Evolutionary conservation across 768 basidiomycete genomes (phyloP).

Genomic region (Suillus weaverae): DNA sequence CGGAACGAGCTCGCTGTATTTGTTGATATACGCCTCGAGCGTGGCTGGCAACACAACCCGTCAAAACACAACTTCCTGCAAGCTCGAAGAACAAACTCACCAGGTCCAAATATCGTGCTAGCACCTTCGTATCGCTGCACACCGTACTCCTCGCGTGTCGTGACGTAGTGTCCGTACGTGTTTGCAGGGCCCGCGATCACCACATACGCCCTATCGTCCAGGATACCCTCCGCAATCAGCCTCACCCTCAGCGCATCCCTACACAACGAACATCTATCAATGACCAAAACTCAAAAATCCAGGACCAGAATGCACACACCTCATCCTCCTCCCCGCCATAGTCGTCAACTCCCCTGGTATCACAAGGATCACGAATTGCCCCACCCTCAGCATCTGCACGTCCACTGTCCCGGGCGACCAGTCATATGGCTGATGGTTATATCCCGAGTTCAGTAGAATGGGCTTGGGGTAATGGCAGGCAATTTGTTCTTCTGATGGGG

Average conservation of each 20-base stretch:
- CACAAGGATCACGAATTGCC: slow-evolving; percentile 73
- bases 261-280: slow-evolving; percentile 4
- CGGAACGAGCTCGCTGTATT: slow-evolving; percentile 65
- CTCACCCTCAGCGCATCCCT: slow-evolving; percentile 68
- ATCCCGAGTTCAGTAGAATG: slow-evolving; percentile 77
- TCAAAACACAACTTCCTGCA: background rate
- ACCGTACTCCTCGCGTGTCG: slow-evolving; percentile 71
- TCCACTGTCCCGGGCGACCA: slow-evolving; percentile 77
- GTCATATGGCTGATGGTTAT: slow-evolving; percentile 63
- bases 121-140: slow-evolving; percentile 82
- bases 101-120: slow-evolving; percentile 73
- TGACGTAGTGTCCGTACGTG: slow-evolving; percentile 73
- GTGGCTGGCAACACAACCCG: slow-evolving; percentile 40
- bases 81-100: slow-evolving; percentile 41
- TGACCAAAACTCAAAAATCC: background rate
- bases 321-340: slow-evolving; percentile 75
- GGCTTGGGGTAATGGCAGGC: slow-evolving; percentile 79
- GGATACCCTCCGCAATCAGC: slow-evolving; percentile 61
- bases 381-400: slow-evolving; percentile 75
- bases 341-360: slow-evolving; percentile 82
- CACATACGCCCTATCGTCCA: slow-evolving; percentile 70
- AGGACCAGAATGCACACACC: slow-evolving; percentile 42
- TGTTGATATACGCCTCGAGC: slow-evolving; percentile 79
- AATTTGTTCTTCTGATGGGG: slow-evolving; percentile 57
- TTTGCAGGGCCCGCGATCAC: slow-evolving; percentile 83